A percentile compares a stretch with the other conserved stretches of the same genome.
Evolutionary conservation across 1,284 basidiomycete genomes (phyloP).

Genomic region (Microbotryum silenes-acaulis): DNA sequence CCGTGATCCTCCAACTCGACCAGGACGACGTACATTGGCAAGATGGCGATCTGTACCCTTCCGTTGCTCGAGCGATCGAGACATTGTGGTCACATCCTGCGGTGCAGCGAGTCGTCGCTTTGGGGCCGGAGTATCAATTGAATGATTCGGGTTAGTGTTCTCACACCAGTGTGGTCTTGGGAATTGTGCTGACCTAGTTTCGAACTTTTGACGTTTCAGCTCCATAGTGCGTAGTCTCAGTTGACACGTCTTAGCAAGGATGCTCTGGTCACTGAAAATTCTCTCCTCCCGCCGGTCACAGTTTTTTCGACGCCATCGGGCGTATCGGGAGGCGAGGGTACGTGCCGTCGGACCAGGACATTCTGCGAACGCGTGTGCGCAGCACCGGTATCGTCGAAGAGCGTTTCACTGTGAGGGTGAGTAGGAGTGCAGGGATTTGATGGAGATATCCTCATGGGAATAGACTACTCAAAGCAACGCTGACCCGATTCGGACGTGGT

Average conservation of each 20-base stretch:
- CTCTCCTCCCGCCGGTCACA: slow-evolving; percentile 2
- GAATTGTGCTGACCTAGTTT: no score
- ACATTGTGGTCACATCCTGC: slow-evolving; percentile 37
- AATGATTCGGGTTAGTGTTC: slow-evolving; percentile 29
- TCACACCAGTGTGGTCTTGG: no score
- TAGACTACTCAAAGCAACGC: no score
- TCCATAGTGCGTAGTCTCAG: background rate
- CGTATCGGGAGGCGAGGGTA: slow-evolving; percentile 38
- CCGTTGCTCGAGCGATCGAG: slow-evolving; percentile 34
- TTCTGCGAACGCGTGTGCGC: slow-evolving; percentile 40
- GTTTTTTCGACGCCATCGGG: slow-evolving; percentile 40
- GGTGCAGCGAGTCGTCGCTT: slow-evolving; percentile 35
- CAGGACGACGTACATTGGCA: slow-evolving; percentile 25
- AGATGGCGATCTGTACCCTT: slow-evolving; percentile 4
- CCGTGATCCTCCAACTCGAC: slow-evolving; percentile 37
- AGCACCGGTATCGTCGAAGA: slow-evolving; percentile 26
- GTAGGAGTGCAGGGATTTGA: no score
- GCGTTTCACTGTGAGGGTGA: background rate
- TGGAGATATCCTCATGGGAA: no score
- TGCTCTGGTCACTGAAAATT: no score
- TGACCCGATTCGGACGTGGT: background rate
- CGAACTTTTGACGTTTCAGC: background rate
- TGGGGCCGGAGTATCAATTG: slow-evolving; percentile 40
- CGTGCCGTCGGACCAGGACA: slow-evolving; percentile 41
- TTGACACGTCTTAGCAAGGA: no score